Evolutionary conservation across 257 asterid species (phyloP).

Genomic region (Solanum pimpinellifolium): DNA sequence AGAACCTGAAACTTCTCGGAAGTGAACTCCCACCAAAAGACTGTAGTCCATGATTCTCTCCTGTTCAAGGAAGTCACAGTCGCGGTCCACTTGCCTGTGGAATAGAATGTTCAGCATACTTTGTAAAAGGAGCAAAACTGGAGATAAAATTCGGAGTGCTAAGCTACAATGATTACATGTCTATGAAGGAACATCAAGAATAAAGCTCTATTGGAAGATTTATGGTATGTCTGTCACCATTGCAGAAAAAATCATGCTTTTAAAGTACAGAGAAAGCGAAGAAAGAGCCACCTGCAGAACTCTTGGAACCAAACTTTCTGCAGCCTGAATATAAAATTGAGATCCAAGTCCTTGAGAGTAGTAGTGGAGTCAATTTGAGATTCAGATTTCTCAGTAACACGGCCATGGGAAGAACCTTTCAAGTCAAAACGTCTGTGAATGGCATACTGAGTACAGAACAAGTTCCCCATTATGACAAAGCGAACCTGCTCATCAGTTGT

Average conservation of each 20-base stretch:
- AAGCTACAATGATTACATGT: neutral
- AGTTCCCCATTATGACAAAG: constrained; percentile 87
- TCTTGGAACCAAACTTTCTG: constrained; percentile 64
- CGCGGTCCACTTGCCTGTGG: constrained; percentile 81
- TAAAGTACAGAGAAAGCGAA: neutral
- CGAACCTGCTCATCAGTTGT: constrained; percentile 48
- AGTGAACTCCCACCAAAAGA: constrained; percentile 80
- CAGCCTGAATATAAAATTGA: constrained; percentile 67
- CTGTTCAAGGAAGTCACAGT: constrained; percentile 89
- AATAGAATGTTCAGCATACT: neutral
- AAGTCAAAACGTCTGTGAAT: constrained; percentile 80
- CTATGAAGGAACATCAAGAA: neutral
- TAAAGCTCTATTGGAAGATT: neutral
- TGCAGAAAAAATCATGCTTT: neutral
- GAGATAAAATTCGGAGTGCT: neutral
- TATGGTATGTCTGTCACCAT: neutral
- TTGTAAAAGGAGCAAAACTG: neutral
- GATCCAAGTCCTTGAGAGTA: constrained; percentile 92
- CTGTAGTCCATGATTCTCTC: constrained; percentile 97
- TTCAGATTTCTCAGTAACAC: constrained; percentile 53
- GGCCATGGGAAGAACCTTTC: constrained; percentile 94
- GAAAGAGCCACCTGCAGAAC: constrained; percentile 47
- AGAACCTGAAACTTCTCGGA: constrained; percentile 47
- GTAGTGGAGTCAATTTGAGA: constrained; percentile 68
- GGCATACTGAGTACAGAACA: constrained; percentile 63